A percentile compares a stretch with the other conserved stretches of the same genome.
phyloP scores from a whole-genome alignment of 805 yeast species.

The Wickerhamiella kazuoi region DNA sequence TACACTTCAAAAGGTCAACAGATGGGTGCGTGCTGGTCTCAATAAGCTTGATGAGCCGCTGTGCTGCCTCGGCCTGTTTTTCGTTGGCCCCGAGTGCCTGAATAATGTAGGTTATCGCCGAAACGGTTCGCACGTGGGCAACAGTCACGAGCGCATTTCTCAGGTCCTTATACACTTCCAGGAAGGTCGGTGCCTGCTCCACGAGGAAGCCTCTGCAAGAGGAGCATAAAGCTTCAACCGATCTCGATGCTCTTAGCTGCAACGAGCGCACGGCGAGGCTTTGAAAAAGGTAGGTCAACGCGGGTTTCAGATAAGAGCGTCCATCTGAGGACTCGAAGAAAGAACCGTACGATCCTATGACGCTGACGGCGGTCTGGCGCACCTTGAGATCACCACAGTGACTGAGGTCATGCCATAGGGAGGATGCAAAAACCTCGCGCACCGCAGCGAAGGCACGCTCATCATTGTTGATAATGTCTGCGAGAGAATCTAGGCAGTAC shows the following conservation, averaged over 20 bases:
- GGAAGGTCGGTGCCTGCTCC: conserved; percentile 15
- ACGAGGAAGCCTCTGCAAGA: conserved; percentile 15
- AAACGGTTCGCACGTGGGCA: conserved; percentile 20
- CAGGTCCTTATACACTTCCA: conserved; percentile 15
- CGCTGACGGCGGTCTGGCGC: conserved; percentile 34
- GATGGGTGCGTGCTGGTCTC: conserved; percentile 8
- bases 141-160: conserved; percentile 8
- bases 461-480: conserved; percentile 30
- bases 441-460: conserved; percentile 19
- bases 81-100: conserved; percentile 13
- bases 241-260: conserved; percentile 31
- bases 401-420: conserved; percentile 17
- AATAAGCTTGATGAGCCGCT: conserved; percentile 7
- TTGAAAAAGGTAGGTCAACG: conserved; percentile 39
- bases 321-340: conserved; percentile 37
- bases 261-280: conserved; percentile 19
- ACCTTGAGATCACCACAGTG: conserved; percentile 17
- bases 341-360: conserved; percentile 42
- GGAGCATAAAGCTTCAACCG: conserved; percentile 33
- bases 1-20: conserved; percentile 40
- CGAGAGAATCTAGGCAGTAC: conserved; percentile 37
- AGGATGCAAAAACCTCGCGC: conserved; percentile 15
- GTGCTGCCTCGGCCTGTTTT: conserved; percentile 18
- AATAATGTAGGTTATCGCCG: conserved; percentile 19
- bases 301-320: conserved; percentile 27